These are phyloP conservation scores for Trichosanthes truncata DNA, from an alignment of 306 rosid species.

Conservation along the genomic window DNA sequence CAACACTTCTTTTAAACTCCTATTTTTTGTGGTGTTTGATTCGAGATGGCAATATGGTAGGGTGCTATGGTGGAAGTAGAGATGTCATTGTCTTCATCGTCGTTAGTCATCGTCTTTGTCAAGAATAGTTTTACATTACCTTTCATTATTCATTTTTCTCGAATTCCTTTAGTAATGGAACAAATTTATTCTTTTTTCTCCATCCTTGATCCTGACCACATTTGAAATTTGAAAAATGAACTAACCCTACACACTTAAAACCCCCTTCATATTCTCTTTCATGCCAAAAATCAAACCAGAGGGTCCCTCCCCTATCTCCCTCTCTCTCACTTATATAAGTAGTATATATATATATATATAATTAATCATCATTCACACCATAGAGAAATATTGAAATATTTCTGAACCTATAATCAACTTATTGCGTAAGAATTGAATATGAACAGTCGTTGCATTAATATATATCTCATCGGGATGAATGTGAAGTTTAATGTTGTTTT, in stretches of 20 bases:
- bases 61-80: background rate
- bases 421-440: background rate
- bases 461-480: background rate
- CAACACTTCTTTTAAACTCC: background rate
- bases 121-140: background rate
- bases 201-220: background rate
- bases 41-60: constrained; percentile 6
- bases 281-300: background rate
- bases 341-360: background rate
- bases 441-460: background rate
- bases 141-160: background rate
- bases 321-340: background rate
- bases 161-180: background rate
- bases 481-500: constrained; percentile 14
- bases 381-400: background rate
- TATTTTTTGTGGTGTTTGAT: constrained; percentile 24
- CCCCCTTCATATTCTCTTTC: background rate
- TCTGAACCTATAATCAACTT: background rate
- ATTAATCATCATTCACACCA: background rate
- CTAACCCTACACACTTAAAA: background rate
- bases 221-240: background rate
- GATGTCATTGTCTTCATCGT: background rate
- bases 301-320: background rate
- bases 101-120: background rate
- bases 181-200: background rate